phyloP scores from a whole-genome alignment of 768 basidiomycete species.

The Mycena venus region DNA sequence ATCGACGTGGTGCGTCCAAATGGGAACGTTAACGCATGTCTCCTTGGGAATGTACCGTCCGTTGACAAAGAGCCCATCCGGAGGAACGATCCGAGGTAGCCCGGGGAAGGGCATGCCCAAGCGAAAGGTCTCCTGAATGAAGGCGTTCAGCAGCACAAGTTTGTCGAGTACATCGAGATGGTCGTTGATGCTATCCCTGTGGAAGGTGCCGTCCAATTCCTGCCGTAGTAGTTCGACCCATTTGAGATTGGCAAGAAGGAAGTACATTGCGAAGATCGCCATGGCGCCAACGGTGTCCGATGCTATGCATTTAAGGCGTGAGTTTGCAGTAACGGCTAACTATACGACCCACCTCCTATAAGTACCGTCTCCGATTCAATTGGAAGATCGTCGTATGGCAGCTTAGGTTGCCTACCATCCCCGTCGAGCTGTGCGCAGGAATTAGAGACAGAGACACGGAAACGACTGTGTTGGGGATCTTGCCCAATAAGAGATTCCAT shows the following conservation, averaged over 20 bases:
- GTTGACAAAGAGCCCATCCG: not conserved
- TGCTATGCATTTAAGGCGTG: no score
- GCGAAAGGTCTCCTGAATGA: constrained; percentile 5
- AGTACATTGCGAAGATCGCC: not conserved
- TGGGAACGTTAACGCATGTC: not conserved
- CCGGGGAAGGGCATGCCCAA: not conserved
- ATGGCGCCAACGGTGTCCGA: not conserved
- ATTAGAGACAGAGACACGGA: not conserved
- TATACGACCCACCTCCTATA: constrained; percentile 13
- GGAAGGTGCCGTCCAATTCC: no score
- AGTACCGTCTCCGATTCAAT: constrained; percentile 16
- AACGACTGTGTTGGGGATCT: not conserved
- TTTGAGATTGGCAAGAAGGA: not conserved
- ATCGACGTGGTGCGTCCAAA: not conserved
- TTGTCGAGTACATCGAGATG: not conserved
- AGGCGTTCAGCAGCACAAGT: not conserved
- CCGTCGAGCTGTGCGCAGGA: not conserved
- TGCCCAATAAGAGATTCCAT: constrained; percentile 22
- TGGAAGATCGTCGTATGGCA: not conserved
- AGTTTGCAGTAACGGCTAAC: no score
- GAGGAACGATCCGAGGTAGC: not conserved
- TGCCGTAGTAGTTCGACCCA: constrained; percentile 91
- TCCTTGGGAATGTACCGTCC: not conserved
- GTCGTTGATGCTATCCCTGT: not conserved
- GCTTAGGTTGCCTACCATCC: not conserved